These are phyloP conservation scores for Diddensiella transvaalensis DNA, from an alignment of 805 yeast genomes.

Conservation along the genomic window DNA sequence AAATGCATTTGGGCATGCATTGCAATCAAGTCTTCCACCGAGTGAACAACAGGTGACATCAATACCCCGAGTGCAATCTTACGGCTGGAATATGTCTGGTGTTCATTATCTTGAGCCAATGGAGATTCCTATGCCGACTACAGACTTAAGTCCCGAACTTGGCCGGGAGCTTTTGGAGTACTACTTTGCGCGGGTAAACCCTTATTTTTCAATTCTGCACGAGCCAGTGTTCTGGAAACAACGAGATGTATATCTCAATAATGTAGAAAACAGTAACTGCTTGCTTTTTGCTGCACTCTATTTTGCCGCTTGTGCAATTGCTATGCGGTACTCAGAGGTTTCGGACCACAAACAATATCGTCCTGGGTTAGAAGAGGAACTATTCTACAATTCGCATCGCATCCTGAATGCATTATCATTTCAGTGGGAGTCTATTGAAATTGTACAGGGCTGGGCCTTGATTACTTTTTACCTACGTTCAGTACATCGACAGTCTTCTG, in stretches of 20 bases:
- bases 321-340: constrained; percentile 51
- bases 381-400: constrained; percentile 41
- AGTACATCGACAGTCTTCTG: constrained; percentile 43
- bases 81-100: constrained; percentile 67
- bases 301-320: constrained; percentile 45
- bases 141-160: constrained; percentile 10
- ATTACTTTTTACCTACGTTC: constrained; percentile 44
- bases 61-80: constrained; percentile 54
- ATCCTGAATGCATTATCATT: constrained; percentile 41
- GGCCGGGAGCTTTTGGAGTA: constrained; percentile 35
- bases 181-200: constrained; percentile 50
- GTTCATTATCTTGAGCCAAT: constrained; percentile 43
- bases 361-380: constrained; percentile 38
- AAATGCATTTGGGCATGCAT: constrained; percentile 18
- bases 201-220: constrained; percentile 50
- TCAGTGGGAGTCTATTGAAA: constrained; percentile 51
- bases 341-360: constrained; percentile 22
- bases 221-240: constrained; percentile 54
- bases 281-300: constrained; percentile 51
- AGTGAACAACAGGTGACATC: constrained; percentile 27
- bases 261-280: constrained; percentile 25
- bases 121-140: constrained; percentile 27
- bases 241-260: constrained; percentile 30
- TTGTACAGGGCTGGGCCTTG: constrained; percentile 51
- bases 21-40: constrained; percentile 17